phyloP scores from a whole-genome alignment of 202 grass and related monocot species.

The Carex arenaria region DNA sequence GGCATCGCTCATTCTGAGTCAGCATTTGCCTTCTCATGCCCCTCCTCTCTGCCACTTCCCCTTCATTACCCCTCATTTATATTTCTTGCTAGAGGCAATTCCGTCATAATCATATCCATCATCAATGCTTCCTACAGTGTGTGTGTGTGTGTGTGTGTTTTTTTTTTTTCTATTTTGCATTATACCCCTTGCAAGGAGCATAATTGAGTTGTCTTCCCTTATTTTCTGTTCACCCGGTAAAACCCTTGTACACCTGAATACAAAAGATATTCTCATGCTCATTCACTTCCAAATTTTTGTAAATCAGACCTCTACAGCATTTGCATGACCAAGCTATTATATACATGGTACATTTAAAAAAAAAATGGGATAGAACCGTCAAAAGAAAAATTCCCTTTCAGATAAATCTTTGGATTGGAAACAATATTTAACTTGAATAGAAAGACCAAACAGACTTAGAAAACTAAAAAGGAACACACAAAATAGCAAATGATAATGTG shows the following conservation, averaged over 20 bases:
- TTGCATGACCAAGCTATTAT: background rate
- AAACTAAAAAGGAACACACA: background rate
- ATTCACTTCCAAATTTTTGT: background rate
- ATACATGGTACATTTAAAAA: background rate
- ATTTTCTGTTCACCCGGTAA: conserved; percentile 44
- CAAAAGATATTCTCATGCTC: background rate
- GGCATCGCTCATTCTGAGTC: conserved; percentile 76
- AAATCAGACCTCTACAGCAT: background rate
- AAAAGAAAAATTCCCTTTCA: background rate
- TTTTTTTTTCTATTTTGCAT: conserved; percentile 68
- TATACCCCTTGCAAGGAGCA: conserved; percentile 71
- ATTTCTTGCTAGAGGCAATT: conserved; percentile 60
- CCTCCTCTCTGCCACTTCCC: conserved; percentile 10
- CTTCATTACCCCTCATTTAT: conserved; percentile 33
- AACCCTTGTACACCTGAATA: conserved; percentile 43
- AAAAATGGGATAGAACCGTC: background rate
- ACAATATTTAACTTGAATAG: background rate
- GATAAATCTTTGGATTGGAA: background rate
- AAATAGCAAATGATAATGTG: background rate
- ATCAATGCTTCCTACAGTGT: conserved; percentile 46
- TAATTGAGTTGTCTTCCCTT: conserved; percentile 76
- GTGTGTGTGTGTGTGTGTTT: background rate
- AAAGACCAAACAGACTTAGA: background rate
- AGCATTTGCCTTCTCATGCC: conserved; percentile 35
- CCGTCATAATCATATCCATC: conserved; percentile 88